These are phyloP conservation scores for Naganishia vishniacii DNA, from an alignment of 768 basidiomycete genomes.

Conservation along the genomic window DNA sequence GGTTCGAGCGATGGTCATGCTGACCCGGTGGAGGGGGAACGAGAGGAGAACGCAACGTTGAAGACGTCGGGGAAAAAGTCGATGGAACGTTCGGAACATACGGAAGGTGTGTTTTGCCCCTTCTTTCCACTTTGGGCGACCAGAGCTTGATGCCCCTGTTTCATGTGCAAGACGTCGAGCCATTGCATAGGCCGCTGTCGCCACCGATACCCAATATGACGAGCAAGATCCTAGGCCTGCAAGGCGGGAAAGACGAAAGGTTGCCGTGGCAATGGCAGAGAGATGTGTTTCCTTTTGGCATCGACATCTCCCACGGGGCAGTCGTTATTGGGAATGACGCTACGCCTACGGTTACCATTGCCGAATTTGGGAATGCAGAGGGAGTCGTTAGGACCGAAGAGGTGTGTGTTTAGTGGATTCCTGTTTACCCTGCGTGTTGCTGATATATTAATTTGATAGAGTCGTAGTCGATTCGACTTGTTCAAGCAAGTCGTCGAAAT, in stretches of 20 bases:
- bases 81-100: background rate
- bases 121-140: too few relatives aligned
- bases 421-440: background rate
- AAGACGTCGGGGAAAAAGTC: conserved; percentile 3
- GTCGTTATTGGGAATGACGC: conserved; percentile 80
- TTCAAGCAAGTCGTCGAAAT: conserved; percentile 75
- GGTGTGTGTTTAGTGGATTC: conserved; percentile 53
- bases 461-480: conserved; percentile 55
- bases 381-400: conserved; percentile 75
- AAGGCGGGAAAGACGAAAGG: background rate
- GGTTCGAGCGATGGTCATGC: background rate
- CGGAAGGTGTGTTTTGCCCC: background rate
- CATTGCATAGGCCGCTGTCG: conserved; percentile 16
- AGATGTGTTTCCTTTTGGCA: conserved; percentile 78
- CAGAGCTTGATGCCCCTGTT: too few relatives aligned
- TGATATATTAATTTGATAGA: conserved; percentile 19
- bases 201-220: conserved; percentile 20
- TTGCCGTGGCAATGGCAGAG: conserved; percentile 53
- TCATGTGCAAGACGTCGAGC: background rate
- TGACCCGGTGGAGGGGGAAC: background rate
- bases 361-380: conserved; percentile 68
- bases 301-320: conserved; percentile 71
- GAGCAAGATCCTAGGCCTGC: background rate
- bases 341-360: conserved; percentile 72
- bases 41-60: background rate